A percentile compares a stretch with the other conserved stretches of the same genome.
These are phyloP conservation scores for Murraya koenigii DNA, from an alignment of 345 rosid genomes.

Conservation along the genomic window DNA sequence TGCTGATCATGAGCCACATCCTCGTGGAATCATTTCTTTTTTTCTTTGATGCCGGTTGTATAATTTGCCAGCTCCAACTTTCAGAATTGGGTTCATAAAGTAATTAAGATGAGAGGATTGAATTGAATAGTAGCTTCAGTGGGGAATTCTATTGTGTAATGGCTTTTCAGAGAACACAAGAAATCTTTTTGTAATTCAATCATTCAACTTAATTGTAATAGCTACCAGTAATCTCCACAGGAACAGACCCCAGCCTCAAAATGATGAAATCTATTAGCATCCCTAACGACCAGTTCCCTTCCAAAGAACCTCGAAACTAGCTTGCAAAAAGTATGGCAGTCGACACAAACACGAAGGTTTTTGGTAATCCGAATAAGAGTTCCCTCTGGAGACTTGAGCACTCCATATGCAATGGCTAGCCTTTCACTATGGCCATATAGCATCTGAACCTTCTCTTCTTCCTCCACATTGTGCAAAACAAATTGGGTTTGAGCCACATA, in stretches of 20 bases:
- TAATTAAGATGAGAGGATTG: background rate
- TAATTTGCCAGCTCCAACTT: background rate
- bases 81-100: background rate
- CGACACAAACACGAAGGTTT: conserved; percentile 76
- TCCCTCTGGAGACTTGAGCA: conserved; percentile 45
- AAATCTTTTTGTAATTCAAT: background rate
- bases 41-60: background rate
- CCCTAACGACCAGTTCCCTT: conserved; percentile 66
- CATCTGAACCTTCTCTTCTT: conserved; percentile 64
- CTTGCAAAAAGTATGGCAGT: conserved; percentile 81
- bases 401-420: conserved; percentile 69
- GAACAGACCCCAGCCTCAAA: conserved; percentile 75
- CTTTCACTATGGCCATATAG: conserved; percentile 81
- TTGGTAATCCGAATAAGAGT: conserved; percentile 60
- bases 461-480: conserved; percentile 61
- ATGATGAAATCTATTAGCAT: conserved; percentile 88
- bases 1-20: background rate
- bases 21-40: background rate
- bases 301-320: conserved; percentile 57
- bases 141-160: background rate
- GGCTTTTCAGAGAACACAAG: conserved; percentile 1
- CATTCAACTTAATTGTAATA: background rate
- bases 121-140: background rate
- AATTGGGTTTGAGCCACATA: conserved; percentile 68
- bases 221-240: conserved; percentile 80